Base-by-base conservation (phyloP, 306 rosid species). In the Abrus pulchellus region DNA sequence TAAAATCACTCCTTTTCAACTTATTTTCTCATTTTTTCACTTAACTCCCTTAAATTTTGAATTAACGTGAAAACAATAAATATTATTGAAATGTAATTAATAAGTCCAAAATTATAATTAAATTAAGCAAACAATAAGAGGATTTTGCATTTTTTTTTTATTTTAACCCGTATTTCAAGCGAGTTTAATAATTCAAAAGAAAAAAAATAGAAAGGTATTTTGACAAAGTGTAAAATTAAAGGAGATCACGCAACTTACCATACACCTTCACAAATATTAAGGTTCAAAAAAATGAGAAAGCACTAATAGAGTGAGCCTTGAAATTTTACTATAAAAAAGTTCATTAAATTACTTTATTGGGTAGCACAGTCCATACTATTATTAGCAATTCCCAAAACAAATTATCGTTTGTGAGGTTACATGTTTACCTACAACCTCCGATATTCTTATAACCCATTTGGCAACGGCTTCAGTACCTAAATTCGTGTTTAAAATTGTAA, bases 401-500 rank as follows among this genome's bases (percentile, higher is more conserved):
- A 40, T 40, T 49, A 30, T 7, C 38, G 70, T 64, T 64, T 3
- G 30, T n/a, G 70, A 64, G 32, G 70, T 59, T n/a, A 12, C 70
- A 64, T 64, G 70, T 64, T 40, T 64, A 11, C 70, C 49, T 47
- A 40, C 49, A 64, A n/a, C 49, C 30, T 64, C 70, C 70, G 32
- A 64, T 64, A 36, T 64, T 64, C 49, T 64, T 14, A 1, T 40
- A 7, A 64, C 70, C 36, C 38, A 49, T 64, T 64, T 38, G 70
- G 48, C 12, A 13, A 63, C 40, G 2, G 40, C 4, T 36, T 36
- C 2, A 36, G 4, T 36, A 36, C 1, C 40, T 4, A 36, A 4
- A 36, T 36, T 36, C 40, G 5, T 62, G 45, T 61, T 62, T 62
- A 12, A 13, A 43, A 43, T 5, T 43, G 5, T 40, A 43, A 43